phyloP scores from a whole-genome alignment of 2,329 filamentous ascomycete genomes.

The Akanthomyces muscarius region DNA sequence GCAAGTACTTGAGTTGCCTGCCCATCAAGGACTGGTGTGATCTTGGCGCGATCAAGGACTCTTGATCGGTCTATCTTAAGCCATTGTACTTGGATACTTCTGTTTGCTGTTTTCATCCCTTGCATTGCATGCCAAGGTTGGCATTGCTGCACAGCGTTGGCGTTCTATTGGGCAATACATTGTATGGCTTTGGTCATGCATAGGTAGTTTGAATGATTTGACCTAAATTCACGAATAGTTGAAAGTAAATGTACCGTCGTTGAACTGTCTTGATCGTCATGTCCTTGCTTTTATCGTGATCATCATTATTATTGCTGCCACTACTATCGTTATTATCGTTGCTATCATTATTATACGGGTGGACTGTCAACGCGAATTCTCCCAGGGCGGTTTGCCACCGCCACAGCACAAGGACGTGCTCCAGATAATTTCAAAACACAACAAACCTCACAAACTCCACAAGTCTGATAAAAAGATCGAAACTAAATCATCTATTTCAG shows the following conservation, averaged over 20 bases:
- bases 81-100: conserved; percentile 17
- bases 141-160: conserved; percentile 31
- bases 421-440: not conserved
- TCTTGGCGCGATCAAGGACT: conserved; percentile 35
- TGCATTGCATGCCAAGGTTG: conserved; percentile 4
- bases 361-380: not conserved
- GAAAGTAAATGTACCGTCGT: not conserved
- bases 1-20: conserved; percentile 91
- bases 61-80: not conserved
- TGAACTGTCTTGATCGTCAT: not conserved
- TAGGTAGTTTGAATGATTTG: not conserved
- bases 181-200: conserved; percentile 5
- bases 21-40: conserved; percentile 67
- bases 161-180: conserved; percentile 24
- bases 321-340: too few relatives aligned
- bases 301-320: too few relatives aligned
- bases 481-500: too few relatives aligned
- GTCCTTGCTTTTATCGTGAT: not conserved
- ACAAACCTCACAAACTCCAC: too few relatives aligned
- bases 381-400: not conserved
- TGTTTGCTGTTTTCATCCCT: conserved; percentile 16
- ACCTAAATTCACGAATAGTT: not conserved
- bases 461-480: too few relatives aligned
- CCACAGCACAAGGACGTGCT: not conserved
- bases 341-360: too few relatives aligned